Conservation (phyloP, 805 yeast species). For the Candida schatavii region DNA sequence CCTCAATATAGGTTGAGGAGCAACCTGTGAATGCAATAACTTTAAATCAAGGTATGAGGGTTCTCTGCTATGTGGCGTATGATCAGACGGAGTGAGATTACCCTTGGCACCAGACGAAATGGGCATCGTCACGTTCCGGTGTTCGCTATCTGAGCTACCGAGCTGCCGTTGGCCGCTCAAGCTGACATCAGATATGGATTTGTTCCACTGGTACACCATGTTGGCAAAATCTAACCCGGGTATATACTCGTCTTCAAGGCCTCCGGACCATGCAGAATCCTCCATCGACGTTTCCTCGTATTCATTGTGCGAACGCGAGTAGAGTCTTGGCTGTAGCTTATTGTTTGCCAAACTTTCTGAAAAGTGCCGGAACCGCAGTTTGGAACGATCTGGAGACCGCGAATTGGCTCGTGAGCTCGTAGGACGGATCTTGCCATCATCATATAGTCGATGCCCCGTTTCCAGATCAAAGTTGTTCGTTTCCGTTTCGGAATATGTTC, state of each 20-base stretch:
- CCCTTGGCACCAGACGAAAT: conserved; percentile 1
- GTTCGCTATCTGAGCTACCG: background rate
- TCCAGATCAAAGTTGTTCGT: conserved; percentile 54
- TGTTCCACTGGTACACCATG: conserved; percentile 47
- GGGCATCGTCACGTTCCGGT: background rate
- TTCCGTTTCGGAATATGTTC: conserved; percentile 67
- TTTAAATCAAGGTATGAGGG: conserved; percentile 40
- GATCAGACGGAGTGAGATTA: conserved; percentile 15
- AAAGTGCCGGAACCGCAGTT: background rate
- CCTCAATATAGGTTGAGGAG: conserved; percentile 40
- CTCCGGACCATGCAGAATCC: conserved; percentile 24
- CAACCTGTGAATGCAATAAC: conserved; percentile 40
- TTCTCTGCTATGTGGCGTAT: conserved; percentile 31
- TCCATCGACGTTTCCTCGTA: conserved; percentile 15
- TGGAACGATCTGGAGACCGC: conserved; percentile 7
- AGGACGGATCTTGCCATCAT: conserved; percentile 53
- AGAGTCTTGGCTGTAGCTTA: conserved; percentile 18
- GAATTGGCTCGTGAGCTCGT: conserved; percentile 19
- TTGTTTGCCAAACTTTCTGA: background rate
- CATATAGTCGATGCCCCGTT: conserved; percentile 53
- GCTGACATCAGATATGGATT: conserved; percentile 16
- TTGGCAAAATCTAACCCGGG: conserved; percentile 65
- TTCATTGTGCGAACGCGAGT: conserved; percentile 30
- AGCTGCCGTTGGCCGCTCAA: background rate
- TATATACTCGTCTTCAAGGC: conserved; percentile 73